phyloP scores from a whole-genome alignment of 2,329 filamentous ascomycete genomes.

The Trichocomaceae sp. region DNA sequence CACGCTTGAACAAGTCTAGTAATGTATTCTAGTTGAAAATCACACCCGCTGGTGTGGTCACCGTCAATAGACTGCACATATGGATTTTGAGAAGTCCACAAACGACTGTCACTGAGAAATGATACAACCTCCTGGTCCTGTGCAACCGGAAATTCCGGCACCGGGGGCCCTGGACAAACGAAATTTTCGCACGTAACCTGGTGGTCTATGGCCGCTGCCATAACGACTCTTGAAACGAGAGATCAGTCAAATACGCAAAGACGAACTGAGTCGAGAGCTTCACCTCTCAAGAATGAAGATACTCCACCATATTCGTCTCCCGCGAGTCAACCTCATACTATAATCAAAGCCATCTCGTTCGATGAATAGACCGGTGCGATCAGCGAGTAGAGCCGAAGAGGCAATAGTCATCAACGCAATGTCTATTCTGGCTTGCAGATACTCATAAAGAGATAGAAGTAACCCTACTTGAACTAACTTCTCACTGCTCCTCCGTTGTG shows the following conservation, averaged over 20 bases:
- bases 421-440: neutral
- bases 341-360: neutral
- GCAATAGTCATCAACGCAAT: slow-evolving; percentile 2
- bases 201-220: neutral
- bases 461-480: slow-evolving; percentile 3
- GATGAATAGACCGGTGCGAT: neutral
- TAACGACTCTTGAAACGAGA: neutral
- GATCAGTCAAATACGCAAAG: neutral
- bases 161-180: neutral
- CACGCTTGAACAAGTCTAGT: slow-evolving; percentile 5
- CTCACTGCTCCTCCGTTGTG: neutral
- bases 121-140: neutral
- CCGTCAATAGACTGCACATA: neutral
- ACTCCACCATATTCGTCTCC: slow-evolving; percentile 3
- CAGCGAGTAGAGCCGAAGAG: neutral
- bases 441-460: slow-evolving; percentile 5
- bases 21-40: neutral
- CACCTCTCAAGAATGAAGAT: slow-evolving; percentile 5
- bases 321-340: neutral
- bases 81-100: neutral
- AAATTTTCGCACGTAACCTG: neutral
- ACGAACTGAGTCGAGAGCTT: neutral
- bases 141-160: neutral
- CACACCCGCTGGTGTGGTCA: neutral
- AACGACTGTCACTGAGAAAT: neutral